Conservation (phyloP, 2,329 filamentous ascomycete species). For the Fusarium cyanostomum region DNA sequence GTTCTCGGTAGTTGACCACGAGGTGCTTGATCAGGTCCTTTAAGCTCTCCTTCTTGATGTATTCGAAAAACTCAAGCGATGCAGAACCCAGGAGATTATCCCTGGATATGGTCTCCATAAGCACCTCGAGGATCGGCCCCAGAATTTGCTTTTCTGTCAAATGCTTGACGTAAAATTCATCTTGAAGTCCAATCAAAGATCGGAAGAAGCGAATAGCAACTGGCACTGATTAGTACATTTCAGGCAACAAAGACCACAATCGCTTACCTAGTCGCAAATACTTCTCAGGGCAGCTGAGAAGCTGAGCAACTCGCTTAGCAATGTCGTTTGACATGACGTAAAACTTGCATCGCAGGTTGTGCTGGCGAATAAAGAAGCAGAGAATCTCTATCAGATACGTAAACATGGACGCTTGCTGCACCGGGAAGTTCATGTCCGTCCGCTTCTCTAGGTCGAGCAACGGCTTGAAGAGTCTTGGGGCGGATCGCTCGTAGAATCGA, state of each 20-base stretch:
- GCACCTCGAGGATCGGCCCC: constrained; percentile 83
- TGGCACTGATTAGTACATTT: constrained; percentile 49
- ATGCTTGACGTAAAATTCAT: constrained; percentile 90
- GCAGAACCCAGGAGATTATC: constrained; percentile 95
- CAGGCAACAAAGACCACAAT: constrained; percentile 7
- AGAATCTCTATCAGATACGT: constrained; percentile 92
- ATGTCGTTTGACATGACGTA: constrained; percentile 86
- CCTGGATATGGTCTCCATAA: constrained; percentile 85
- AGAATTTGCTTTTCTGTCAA: constrained; percentile 84
- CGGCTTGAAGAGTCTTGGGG: constrained; percentile 85
- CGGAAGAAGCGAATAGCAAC: constrained; percentile 95
- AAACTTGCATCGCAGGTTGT: constrained; percentile 85
- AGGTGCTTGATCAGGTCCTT: constrained; percentile 85
- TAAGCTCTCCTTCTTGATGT: constrained; percentile 82
- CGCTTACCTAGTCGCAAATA: constrained; percentile 85
- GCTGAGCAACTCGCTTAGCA: constrained; percentile 79
- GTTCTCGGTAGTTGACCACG: constrained; percentile 84
- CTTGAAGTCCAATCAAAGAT: constrained; percentile 82
- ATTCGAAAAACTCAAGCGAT: constrained; percentile 93
- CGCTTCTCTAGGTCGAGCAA: constrained; percentile 80
- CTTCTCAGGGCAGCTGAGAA: constrained; percentile 86
- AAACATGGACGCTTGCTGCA: constrained; percentile 89
- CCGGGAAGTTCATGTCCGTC: constrained; percentile 74
- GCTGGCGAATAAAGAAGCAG: constrained; percentile 92
- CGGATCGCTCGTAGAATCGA: constrained; percentile 89